Evolutionary conservation across 2,329 filamentous ascomycete genomes (phyloP).

Genomic region (Calonectria naviculata): DNA sequence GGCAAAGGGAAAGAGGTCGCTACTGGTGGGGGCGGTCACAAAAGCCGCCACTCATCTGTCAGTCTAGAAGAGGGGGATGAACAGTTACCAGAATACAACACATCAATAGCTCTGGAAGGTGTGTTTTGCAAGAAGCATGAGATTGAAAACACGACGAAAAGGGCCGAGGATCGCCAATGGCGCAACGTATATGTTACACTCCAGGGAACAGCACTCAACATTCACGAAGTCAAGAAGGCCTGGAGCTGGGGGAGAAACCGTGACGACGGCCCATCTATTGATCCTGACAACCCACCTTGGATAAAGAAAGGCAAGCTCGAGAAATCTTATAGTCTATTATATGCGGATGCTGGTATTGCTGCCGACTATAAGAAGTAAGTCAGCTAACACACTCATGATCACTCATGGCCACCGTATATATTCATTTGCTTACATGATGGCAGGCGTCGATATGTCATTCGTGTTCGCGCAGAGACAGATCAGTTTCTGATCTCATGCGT

Average conservation of each 20-base stretch:
- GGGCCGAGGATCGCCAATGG: constrained; percentile 73
- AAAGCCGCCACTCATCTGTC: constrained; percentile 15
- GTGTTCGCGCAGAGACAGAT: constrained; percentile 78
- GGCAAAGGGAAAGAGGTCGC: constrained; percentile 31
- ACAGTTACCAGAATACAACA: constrained; percentile 66
- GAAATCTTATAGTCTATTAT: constrained; percentile 76
- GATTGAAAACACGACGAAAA: constrained; percentile 71
- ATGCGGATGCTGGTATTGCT: constrained; percentile 81
- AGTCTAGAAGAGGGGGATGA: constrained; percentile 51
- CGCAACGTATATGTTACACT: constrained; percentile 71
- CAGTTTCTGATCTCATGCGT: constrained; percentile 78
- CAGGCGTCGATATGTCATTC: constrained; percentile 73
- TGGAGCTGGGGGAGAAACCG: constrained; percentile 60
- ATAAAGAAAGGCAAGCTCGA: constrained; percentile 67
- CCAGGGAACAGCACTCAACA: constrained; percentile 74
- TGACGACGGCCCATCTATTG: constrained; percentile 62
- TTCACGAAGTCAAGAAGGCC: constrained; percentile 72
- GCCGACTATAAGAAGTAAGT: constrained; percentile 77
- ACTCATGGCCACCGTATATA: background rate
- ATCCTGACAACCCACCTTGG: constrained; percentile 62
- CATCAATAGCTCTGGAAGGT: constrained; percentile 64
- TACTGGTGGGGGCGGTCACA: constrained; percentile 34
- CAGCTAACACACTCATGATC: background rate
- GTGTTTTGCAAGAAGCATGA: constrained; percentile 74
- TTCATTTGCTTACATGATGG: constrained; percentile 7